These are phyloP conservation scores for Clarireedia hainanense DNA, from an alignment of 2,329 filamentous ascomycete species.

Conservation along the genomic window DNA sequence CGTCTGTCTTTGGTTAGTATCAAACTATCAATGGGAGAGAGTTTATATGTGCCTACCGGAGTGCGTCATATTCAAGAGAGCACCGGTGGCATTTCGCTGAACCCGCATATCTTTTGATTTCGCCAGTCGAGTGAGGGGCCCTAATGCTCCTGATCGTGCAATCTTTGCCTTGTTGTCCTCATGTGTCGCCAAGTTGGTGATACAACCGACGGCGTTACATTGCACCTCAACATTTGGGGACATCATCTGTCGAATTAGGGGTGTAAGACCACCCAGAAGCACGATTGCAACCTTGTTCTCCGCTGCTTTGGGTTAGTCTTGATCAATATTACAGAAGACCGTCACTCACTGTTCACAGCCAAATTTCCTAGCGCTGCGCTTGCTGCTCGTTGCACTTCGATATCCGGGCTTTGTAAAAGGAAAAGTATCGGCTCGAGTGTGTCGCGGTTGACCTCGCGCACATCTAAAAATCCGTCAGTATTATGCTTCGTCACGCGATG, in stretches of 20 bases:
- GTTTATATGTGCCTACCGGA: conserved; percentile 57
- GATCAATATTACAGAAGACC: background rate
- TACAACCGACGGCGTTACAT: conserved; percentile 97
- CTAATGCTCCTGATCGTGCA: conserved; percentile 85
- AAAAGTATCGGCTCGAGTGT: conserved; percentile 95
- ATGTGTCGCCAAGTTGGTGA: conserved; percentile 95
- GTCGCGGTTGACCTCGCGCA: conserved; percentile 87
- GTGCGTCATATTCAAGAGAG: conserved; percentile 97
- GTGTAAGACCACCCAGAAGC: conserved; percentile 78
- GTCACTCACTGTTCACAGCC: conserved; percentile 81
- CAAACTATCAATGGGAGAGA: background rate
- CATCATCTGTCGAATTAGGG: conserved; percentile 96
- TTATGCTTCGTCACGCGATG: background rate
- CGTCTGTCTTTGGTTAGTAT: conserved; percentile 50
- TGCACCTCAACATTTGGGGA: conserved; percentile 97
- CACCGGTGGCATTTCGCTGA: conserved; percentile 93
- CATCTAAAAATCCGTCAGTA: conserved; percentile 54
- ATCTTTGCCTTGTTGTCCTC: conserved; percentile 99
- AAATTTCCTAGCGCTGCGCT: conserved; percentile 94
- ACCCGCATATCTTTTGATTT: conserved; percentile 99
- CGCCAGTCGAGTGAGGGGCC: conserved; percentile 81
- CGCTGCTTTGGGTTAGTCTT: conserved; percentile 51
- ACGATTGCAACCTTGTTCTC: conserved; percentile 98
- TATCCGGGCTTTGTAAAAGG: conserved; percentile 87
- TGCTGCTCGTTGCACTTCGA: conserved; percentile 93